A percentile compares a stretch with the other conserved stretches of the same genome.
Evolutionary conservation across 2,329 filamentous ascomycete genomes (phyloP).

Genomic region (Hypomyces rosellus): DNA sequence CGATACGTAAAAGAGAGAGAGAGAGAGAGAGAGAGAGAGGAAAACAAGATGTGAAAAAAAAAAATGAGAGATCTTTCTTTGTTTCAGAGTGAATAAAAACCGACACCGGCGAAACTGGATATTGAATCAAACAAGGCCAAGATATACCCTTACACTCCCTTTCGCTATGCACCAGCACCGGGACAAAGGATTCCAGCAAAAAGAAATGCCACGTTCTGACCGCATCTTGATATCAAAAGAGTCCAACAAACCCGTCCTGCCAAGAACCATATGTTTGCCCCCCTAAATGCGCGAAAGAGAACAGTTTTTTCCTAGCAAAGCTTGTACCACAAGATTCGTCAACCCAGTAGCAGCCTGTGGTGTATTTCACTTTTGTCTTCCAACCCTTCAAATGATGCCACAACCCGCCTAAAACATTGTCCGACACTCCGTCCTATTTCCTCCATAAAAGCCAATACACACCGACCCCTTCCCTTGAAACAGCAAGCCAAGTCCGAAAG

Average conservation of each 20-base stretch:
- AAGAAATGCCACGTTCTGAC: slow-evolving; percentile 22
- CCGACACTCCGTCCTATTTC: slow-evolving; percentile 34
- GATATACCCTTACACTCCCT: slow-evolving; percentile 35
- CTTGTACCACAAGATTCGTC: slow-evolving; percentile 26
- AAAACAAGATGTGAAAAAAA: slow-evolving; percentile 10
- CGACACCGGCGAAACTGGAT: slow-evolving; percentile 23
- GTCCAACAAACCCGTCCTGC: slow-evolving; percentile 14
- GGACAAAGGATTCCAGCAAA: slow-evolving; percentile 39
- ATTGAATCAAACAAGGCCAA: slow-evolving; percentile 32
- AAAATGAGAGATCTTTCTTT: neutral
- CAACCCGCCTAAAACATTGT: slow-evolving; percentile 31
- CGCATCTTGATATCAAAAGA: slow-evolving; percentile 11
- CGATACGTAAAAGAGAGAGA: slow-evolving; percentile 12
- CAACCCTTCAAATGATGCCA: slow-evolving; percentile 29
- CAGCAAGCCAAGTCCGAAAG: slow-evolving; percentile 37
- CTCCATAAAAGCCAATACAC: slow-evolving; percentile 29
- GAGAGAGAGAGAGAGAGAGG: slow-evolving; percentile 12
- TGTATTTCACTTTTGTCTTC: slow-evolving; percentile 37
- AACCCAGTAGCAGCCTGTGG: slow-evolving; percentile 30
- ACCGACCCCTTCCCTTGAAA: slow-evolving; percentile 32
- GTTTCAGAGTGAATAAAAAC: slow-evolving; percentile 9
- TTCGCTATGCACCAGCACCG: slow-evolving; percentile 38
- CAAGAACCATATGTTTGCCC: slow-evolving; percentile 14
- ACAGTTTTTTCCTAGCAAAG: slow-evolving; percentile 21
- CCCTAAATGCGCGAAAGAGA: slow-evolving; percentile 12